Evolutionary conservation across 192 early-diverging fungal genomes (phyloP), one percentile per base, ranked within the genome.

Genomic region (Pilaira anomala): DNA sequence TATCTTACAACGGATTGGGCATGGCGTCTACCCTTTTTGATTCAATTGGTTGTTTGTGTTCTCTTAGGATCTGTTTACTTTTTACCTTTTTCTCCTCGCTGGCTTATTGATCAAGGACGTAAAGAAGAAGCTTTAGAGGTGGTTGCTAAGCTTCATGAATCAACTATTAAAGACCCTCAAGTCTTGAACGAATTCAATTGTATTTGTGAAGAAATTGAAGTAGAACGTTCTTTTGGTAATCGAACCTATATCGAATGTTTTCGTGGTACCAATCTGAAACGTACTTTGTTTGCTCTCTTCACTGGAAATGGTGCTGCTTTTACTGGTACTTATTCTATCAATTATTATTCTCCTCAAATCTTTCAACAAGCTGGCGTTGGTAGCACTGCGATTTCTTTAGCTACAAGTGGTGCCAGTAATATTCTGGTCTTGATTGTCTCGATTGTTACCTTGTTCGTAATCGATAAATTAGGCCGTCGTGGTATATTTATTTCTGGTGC

Each of bases 1-100:
- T 72, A 67, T 41, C 50, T 79, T 19, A 48, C 74, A 28, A 64
- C 56, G 8, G 48, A 80, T 41, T 78, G 79, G 40, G 73, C 83
- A 25, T 98, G 93, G 93, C 82, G 93, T 44, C 66, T 90, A 19
- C 88, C 93, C 3, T 83, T 95, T 41, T 85, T 83, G 26, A 75
- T 97, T 45, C 94, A 98, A 72, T 66, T 88, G 19, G 76, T 91
- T 16, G 87, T 92, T 4, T 89, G 88, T 45, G 13, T 85, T 16
- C 71, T 97, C 16, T 66, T 90, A 14, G 6, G 78, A 11, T 67
- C 83, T 39, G 87, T 87, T 64, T 56, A 77, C 12, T 80, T 91
- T 57, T 87, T 97, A 73, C 94, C 93, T 13, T 88, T 77, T 65
- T 91, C 90, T 4, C 91, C 93, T 5, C 91, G 93, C 62, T 95